Percentiles rank a stretch among this genome's conserved stretches.
Evolutionary conservation across 257 asterid genomes (phyloP).

Genomic region (Solanum tarapatanum): DNA sequence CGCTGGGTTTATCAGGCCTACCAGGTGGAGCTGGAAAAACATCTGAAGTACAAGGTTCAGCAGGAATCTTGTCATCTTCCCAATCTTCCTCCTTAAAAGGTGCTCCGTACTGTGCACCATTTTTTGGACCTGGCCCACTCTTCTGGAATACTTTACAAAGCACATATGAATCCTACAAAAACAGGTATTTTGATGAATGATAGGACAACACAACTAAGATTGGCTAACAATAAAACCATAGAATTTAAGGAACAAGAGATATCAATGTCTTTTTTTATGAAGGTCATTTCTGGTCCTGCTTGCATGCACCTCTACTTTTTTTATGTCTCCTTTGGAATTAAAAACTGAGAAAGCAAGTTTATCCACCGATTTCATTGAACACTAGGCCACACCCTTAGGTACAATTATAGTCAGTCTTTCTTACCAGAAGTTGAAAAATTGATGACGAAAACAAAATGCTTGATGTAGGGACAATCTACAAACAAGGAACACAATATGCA

Average conservation of each 20-base stretch:
- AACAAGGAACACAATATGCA: background rate
- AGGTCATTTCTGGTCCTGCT: background rate
- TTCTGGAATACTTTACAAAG: slow-evolving; percentile 72
- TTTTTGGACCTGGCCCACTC: slow-evolving; percentile 74
- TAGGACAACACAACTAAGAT: background rate
- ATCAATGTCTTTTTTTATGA: background rate
- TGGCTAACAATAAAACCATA: background rate
- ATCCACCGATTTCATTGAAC: background rate
- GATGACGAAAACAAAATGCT: background rate
- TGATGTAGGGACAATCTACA: background rate
- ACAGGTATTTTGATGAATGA: background rate
- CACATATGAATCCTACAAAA: slow-evolving; percentile 57
- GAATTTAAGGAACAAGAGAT: background rate
- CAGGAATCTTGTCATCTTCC: slow-evolving; percentile 32
- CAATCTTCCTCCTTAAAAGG: slow-evolving; percentile 85
- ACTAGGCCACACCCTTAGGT: background rate
- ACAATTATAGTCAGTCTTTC: background rate
- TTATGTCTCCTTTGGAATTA: background rate
- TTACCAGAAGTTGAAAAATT: background rate
- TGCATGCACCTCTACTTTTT: background rate
- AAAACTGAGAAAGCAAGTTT: background rate
- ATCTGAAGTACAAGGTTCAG: slow-evolving; percentile 12
- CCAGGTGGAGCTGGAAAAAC: background rate
- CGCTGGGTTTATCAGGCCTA: slow-evolving; percentile 12
- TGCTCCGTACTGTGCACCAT: slow-evolving; percentile 92